These are phyloP conservation scores for Backusella westeae DNA, from an alignment of 192 early-diverging fungal species.

Conservation along the genomic window DNA sequence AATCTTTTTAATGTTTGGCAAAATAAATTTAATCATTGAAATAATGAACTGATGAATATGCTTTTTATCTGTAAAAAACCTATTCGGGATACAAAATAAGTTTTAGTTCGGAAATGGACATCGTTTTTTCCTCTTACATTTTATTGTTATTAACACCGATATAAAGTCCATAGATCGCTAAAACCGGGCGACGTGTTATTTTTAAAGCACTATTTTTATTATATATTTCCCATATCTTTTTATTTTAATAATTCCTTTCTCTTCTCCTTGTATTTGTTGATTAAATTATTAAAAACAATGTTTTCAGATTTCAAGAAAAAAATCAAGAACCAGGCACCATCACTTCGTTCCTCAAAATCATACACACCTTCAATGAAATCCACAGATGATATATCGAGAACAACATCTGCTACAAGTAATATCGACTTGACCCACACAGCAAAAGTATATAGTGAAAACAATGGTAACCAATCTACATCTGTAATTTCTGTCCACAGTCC, in stretches of 20 bases:
- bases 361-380: background rate
- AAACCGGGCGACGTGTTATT: background rate
- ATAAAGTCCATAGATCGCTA: background rate
- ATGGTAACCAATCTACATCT: background rate
- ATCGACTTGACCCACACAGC: background rate
- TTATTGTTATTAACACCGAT: slow-evolving; percentile 8
- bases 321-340: background rate
- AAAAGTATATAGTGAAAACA: background rate
- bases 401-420: background rate
- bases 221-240: background rate
- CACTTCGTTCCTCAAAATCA: background rate
- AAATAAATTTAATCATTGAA: slow-evolving; percentile 1
- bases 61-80: background rate
- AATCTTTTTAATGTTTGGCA: slow-evolving; percentile 2
- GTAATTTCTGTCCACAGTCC: background rate
- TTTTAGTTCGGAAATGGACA: background rate
- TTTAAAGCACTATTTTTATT: background rate
- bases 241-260: background rate
- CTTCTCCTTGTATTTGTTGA: background rate
- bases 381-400: background rate
- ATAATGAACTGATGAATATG: background rate
- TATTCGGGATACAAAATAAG: background rate
- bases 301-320: background rate
- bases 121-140: background rate
- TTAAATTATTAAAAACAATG: background rate